Evolutionary conservation across 352 stramenopile species (phyloP), one percentile per base, ranked within the genome.

Genomic region (Blastocystis sp.): DNA sequence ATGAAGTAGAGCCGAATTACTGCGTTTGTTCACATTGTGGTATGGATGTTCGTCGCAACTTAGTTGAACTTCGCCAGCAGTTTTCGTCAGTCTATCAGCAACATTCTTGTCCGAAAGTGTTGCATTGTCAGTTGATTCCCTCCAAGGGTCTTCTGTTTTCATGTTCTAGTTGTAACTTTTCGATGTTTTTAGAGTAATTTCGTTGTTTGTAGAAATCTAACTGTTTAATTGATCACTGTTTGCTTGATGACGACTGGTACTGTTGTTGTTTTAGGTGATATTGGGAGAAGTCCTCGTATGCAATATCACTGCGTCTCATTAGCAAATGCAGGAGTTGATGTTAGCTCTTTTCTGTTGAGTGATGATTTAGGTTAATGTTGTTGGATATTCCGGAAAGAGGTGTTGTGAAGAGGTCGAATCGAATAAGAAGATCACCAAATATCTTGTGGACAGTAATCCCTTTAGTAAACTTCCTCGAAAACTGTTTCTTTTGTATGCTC

Each of bases 291-390:
- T 87, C 97, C 97, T 64, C 94, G 97, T 24, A 99, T 99, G 97
- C 97, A 99, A 91, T 99, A 99, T 91, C 97, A 99, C 91, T 94
- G 95, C 51, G 89, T 97, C 44, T 98, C 96, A 22, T 91, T 99
- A 13, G 93, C 97, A 24, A 91, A 94, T 17, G 77, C 92, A 54
- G 92, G 35, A 51, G 70, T 77, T 4, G 75, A 87, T 78, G 84
- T 88, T 15, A 13, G n/a, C 24, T 13, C 11, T 1, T 69, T 89
- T 56, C 6, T 3, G 4, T 54, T 27, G 3, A 40, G 15, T 19
- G 58, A 30, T 24, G 37, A 9, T 5, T 15, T 81, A 78, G 60
- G 80, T 77, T 5, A 89, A 84, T 68, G 27, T 99, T 9, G 90
- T 99, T 69, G 97, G 96, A 11, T 98, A 98, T 92, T 92, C 92